A percentile compares a stretch with the other conserved stretches of the same genome.
Conservation (phyloP, 495 filamentous ascomycete genomes). For the Barbatosphaeria neglecta region DNA sequence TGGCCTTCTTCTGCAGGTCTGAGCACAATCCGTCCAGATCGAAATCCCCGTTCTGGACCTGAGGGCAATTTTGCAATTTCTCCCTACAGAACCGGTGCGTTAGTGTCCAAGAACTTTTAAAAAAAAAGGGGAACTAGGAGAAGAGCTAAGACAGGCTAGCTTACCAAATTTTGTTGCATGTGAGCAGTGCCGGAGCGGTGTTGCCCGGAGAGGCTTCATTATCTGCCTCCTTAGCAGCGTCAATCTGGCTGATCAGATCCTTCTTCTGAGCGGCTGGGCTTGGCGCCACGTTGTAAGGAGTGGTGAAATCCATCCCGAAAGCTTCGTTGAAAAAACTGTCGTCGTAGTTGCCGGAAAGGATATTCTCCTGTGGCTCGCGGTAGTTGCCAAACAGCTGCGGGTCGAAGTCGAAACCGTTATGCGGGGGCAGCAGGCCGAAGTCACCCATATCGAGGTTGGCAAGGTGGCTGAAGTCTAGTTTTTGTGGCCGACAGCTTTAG, state of each 20-base stretch:
- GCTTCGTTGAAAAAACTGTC: slow-evolving; percentile 87
- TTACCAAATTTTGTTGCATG: slow-evolving; percentile 90
- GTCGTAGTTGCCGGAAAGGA: slow-evolving; percentile 47
- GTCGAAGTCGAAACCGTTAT: slow-evolving; percentile 83
- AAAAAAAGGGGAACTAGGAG: slow-evolving; percentile 1
- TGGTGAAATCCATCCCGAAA: slow-evolving; percentile 66
- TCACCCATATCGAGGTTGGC: slow-evolving; percentile 25
- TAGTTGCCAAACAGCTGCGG: slow-evolving; percentile 89
- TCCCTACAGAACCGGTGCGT: slow-evolving; percentile 51
- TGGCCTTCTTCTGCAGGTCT: slow-evolving; percentile 91
- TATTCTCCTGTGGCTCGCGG: slow-evolving; percentile 75
- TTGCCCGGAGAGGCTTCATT: slow-evolving; percentile 44
- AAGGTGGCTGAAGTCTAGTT: slow-evolving; percentile 21
- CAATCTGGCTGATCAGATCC: slow-evolving; percentile 63
- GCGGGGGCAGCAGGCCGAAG: slow-evolving; percentile 70
- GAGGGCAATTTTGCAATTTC: slow-evolving; percentile 75
- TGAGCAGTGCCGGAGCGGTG: slow-evolving; percentile 43
- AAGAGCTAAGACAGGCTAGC: slow-evolving; percentile 13
- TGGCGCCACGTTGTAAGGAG: slow-evolving; percentile 57
- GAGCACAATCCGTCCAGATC: slow-evolving; percentile 89
- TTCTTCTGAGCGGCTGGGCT: slow-evolving; percentile 42
- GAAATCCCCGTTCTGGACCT: slow-evolving; percentile 74
- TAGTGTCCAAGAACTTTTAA: too few relatives aligned
- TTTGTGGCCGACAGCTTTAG: neutral
- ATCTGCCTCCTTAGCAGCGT: slow-evolving; percentile 56